Conservation (phyloP, 495 filamentous ascomycete genomes). For the Cenococcum geophilum region DNA sequence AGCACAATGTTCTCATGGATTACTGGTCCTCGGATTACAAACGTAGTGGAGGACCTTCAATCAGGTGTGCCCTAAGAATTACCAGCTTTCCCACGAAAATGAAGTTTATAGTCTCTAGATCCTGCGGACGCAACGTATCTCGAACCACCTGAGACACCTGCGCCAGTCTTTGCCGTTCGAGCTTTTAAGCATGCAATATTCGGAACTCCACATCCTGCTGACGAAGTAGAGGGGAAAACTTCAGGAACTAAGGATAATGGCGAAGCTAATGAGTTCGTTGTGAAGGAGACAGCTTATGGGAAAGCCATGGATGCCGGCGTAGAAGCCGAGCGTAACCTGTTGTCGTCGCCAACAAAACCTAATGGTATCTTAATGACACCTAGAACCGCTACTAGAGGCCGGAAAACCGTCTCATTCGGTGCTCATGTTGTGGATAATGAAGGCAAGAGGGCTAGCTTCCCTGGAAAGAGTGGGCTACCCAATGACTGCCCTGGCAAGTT, state of each 20-base stretch:
- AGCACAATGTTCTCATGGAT: conserved; percentile 38
- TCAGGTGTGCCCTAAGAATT: conserved; percentile 14
- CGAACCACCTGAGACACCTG: conserved; percentile 84
- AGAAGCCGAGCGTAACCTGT: conserved; percentile 12
- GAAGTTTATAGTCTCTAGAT: conserved; percentile 11
- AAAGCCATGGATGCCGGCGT: conserved; percentile 17
- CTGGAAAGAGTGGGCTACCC: conserved; percentile 46
- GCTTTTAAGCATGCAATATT: conserved; percentile 89
- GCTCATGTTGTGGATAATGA: conserved; percentile 59
- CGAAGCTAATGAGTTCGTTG: neutral
- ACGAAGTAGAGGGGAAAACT: conserved; percentile 28
- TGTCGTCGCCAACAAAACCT: conserved; percentile 57
- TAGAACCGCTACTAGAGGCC: conserved; percentile 66
- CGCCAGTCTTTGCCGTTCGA: conserved; percentile 86
- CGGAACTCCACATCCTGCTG: conserved; percentile 64
- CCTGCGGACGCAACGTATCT: conserved; percentile 26
- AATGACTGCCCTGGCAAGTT: conserved; percentile 55
- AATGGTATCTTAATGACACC: conserved; percentile 80
- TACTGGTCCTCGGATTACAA: conserved; percentile 32
- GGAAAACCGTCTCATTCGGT: conserved; percentile 88
- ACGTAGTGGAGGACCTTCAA: conserved; percentile 28
- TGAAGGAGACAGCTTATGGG: conserved; percentile 13
- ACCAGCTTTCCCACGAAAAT: neutral
- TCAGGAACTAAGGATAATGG: conserved; percentile 19
- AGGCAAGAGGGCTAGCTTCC: conserved; percentile 40